phyloP scores from a whole-genome alignment of 805 yeast species.

The Lachancea meyersii region DNA sequence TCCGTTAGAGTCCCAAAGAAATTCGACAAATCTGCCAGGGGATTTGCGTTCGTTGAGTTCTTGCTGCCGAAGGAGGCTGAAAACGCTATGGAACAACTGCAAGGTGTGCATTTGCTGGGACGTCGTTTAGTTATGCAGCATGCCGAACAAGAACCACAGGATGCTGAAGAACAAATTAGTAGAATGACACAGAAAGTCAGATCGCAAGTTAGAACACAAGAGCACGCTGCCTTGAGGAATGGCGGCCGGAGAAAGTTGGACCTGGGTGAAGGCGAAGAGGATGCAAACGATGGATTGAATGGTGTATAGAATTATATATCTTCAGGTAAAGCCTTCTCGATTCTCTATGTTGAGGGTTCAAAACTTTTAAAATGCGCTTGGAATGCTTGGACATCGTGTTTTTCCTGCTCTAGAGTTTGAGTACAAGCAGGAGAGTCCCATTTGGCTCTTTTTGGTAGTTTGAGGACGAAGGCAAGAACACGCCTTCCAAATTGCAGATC shows the following conservation, averaged over 20 bases:
- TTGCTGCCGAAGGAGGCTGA: conserved; percentile 84
- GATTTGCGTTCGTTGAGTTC: conserved; percentile 96
- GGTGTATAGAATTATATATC: conserved; percentile 12
- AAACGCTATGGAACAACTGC: conserved; percentile 84
- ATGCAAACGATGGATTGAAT: conserved; percentile 25
- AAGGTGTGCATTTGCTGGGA: conserved; percentile 94
- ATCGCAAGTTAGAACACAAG: conserved; percentile 72
- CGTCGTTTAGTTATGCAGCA: conserved; percentile 89
- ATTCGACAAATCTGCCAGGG: conserved; percentile 90
- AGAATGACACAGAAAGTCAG: conserved; percentile 82
- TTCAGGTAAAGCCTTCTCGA: background rate
- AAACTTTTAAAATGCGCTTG: conserved; percentile 47
- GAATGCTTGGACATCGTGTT: conserved; percentile 54
- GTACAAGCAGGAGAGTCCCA: conserved; percentile 64
- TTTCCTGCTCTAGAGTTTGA: conserved; percentile 59
- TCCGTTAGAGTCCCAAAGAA: conserved; percentile 95
- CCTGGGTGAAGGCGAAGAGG: conserved; percentile 38
- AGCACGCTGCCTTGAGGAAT: conserved; percentile 62
- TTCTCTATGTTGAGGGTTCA: conserved; percentile 42
- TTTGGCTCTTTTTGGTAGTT: conserved; percentile 52
- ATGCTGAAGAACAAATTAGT: conserved; percentile 86
- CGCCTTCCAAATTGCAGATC: conserved; percentile 84
- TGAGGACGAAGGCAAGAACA: conserved; percentile 60
- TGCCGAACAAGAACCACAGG: conserved; percentile 74
- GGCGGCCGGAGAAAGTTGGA: conserved; percentile 68